Evolutionary conservation across 2,329 filamentous ascomycete genomes (phyloP).

Genomic region (Colletotrichum karsti): DNA sequence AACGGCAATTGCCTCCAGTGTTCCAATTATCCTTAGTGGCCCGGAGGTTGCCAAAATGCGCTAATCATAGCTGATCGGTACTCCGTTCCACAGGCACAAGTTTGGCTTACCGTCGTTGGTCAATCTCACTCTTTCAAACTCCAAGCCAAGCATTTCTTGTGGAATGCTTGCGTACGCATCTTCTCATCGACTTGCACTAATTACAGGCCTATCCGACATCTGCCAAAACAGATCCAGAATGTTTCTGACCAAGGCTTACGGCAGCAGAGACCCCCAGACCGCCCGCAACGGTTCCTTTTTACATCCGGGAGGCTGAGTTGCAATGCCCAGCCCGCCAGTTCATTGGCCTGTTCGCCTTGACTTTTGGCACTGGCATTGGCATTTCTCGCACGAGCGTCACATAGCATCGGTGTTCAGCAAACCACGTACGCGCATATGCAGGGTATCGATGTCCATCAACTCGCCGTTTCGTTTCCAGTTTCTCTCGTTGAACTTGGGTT

Average conservation of each 20-base stretch:
- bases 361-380: slow-evolving; percentile 1
- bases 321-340: slow-evolving; percentile 6
- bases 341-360: slow-evolving; percentile 5
- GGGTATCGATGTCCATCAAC: slow-evolving; percentile 14
- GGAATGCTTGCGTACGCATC: slow-evolving; percentile 26
- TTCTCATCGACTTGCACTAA: neutral
- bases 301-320: slow-evolving; percentile 15
- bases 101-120: neutral
- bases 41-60: neutral
- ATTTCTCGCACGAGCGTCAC: neutral
- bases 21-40: neutral
- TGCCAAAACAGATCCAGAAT: slow-evolving; percentile 16
- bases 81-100: neutral
- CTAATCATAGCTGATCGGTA: slow-evolving; percentile 19
- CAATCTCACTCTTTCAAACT: neutral
- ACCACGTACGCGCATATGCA: slow-evolving; percentile 8
- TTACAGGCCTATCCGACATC: neutral
- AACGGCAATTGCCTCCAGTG: neutral
- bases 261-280: slow-evolving; percentile 1
- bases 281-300: slow-evolving; percentile 19
- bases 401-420: slow-evolving; percentile 10
- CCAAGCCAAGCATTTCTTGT: slow-evolving; percentile 14
- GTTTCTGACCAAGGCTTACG: slow-evolving; percentile 24
- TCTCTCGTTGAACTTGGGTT: neutral
- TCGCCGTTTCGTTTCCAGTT: slow-evolving; percentile 15